Evolutionary conservation across 2,329 filamentous ascomycete species (phyloP).

Genomic region (Botrytis porri): DNA sequence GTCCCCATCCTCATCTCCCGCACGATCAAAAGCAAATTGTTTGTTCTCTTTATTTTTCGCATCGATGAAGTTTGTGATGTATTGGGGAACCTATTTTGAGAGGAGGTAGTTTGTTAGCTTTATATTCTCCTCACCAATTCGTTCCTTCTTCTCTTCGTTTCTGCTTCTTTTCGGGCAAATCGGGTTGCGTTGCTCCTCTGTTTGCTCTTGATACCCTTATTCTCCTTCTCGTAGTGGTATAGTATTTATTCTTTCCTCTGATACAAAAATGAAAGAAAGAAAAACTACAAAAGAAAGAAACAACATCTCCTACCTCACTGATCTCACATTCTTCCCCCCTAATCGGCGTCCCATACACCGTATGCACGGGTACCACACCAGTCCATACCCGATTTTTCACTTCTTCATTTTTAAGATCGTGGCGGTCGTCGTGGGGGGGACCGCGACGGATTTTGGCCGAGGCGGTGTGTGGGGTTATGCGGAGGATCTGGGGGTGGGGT

Average conservation of each 20-base stretch:
- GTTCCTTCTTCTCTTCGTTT: too few relatives aligned
- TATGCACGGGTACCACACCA: slow-evolving; percentile 61
- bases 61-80: slow-evolving; percentile 52
- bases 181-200: too few relatives aligned
- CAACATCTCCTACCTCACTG: slow-evolving; percentile 35
- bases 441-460: slow-evolving; percentile 73
- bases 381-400: slow-evolving; percentile 50
- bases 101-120: neutral
- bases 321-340: slow-evolving; percentile 27
- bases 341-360: slow-evolving; percentile 49
- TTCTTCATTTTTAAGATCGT: slow-evolving; percentile 46
- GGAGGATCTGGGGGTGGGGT: slow-evolving; percentile 53
- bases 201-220: too few relatives aligned
- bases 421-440: slow-evolving; percentile 54
- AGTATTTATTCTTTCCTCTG: slow-evolving; percentile 31
- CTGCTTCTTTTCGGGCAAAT: too few relatives aligned
- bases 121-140: too few relatives aligned
- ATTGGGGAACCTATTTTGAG: slow-evolving; percentile 38
- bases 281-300: neutral
- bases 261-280: neutral
- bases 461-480: slow-evolving; percentile 64
- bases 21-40: slow-evolving; percentile 40
- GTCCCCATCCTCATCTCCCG: neutral
- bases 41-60: slow-evolving; percentile 46
- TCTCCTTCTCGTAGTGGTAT: too few relatives aligned